Conservation (phyloP, 495 filamentous ascomycete genomes). For the Diplogelasinospora grovesii region DNA sequence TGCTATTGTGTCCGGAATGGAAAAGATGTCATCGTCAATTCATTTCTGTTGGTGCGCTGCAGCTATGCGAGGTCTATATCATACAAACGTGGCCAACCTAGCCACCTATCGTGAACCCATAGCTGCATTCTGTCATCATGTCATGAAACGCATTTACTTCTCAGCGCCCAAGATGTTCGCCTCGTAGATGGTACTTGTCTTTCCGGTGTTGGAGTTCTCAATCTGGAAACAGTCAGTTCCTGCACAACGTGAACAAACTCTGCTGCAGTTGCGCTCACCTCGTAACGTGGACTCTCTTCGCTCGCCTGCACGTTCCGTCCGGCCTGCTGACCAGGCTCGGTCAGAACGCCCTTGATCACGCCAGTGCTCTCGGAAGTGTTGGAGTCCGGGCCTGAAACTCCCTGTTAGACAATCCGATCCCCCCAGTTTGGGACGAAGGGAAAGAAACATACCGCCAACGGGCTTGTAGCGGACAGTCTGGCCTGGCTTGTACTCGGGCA, state of each 20-base stretch:
- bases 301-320: constrained; percentile 36
- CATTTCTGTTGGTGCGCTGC: too few relatives aligned
- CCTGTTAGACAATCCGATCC: neutral
- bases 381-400: constrained; percentile 27
- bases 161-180: constrained; percentile 31
- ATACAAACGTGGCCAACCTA: too few relatives aligned
- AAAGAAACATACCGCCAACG: constrained; percentile 24
- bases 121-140: too few relatives aligned
- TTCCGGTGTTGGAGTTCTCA: constrained; percentile 37
- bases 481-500: constrained; percentile 18
- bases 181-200: constrained; percentile 34
- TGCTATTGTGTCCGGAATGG: too few relatives aligned
- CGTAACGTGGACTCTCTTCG: constrained; percentile 31
- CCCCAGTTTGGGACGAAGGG: neutral
- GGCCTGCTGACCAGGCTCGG: constrained; percentile 34
- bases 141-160: too few relatives aligned
- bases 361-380: constrained; percentile 35
- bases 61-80: too few relatives aligned
- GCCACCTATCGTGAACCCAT: too few relatives aligned
- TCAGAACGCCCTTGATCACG: constrained; percentile 30
- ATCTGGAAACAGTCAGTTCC: constrained; percentile 21
- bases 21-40: too few relatives aligned
- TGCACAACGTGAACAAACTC: neutral
- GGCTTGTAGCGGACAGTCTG: constrained; percentile 37
- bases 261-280: constrained; percentile 13